These are phyloP conservation scores for Musa balbisiana DNA, from an alignment of 202 grass and related monocot genomes.

Conservation along the genomic window DNA sequence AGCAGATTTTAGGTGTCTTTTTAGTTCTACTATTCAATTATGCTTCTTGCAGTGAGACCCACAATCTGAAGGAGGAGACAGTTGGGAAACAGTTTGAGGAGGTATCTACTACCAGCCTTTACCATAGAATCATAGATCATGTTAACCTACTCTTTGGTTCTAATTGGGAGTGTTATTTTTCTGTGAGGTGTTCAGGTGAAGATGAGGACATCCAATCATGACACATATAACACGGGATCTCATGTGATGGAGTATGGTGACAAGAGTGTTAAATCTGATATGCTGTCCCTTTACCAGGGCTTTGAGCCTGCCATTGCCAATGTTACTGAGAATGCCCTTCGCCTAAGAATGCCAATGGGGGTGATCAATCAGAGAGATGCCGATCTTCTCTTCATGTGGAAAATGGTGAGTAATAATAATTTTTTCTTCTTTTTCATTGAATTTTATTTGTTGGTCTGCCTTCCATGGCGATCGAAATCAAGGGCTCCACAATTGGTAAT, in stretches of 20 bases:
- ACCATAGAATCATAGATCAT: background rate
- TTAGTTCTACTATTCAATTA: background rate
- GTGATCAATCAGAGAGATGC: constrained; percentile 82
- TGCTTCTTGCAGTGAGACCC: constrained; percentile 45
- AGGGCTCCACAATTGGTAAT: no score
- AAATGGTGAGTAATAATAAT: constrained; percentile 36
- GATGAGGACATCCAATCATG: constrained; percentile 54
- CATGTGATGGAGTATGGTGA: constrained; percentile 93
- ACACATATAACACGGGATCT: constrained; percentile 34
- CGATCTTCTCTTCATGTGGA: constrained; percentile 83
- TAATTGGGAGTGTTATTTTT: constrained; percentile 16
- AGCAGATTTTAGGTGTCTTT: no score
- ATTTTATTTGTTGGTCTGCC: background rate
- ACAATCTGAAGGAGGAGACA: constrained; percentile 78
- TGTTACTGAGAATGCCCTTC: constrained; percentile 37
- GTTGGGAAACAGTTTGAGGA: constrained; percentile 61
- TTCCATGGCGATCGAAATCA: background rate
- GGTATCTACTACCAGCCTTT: constrained; percentile 27
- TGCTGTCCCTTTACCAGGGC: constrained; percentile 85
- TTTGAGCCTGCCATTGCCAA: constrained; percentile 69
- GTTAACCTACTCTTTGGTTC: background rate
- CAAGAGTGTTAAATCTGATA: constrained; percentile 67
- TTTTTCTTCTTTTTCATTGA: background rate
- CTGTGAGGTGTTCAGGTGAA: constrained; percentile 52
- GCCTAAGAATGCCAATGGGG: constrained; percentile 24